These are phyloP conservation scores for Globisporangium nunn DNA, from an alignment of 352 stramenopile genomes.

Conservation along the genomic window DNA sequence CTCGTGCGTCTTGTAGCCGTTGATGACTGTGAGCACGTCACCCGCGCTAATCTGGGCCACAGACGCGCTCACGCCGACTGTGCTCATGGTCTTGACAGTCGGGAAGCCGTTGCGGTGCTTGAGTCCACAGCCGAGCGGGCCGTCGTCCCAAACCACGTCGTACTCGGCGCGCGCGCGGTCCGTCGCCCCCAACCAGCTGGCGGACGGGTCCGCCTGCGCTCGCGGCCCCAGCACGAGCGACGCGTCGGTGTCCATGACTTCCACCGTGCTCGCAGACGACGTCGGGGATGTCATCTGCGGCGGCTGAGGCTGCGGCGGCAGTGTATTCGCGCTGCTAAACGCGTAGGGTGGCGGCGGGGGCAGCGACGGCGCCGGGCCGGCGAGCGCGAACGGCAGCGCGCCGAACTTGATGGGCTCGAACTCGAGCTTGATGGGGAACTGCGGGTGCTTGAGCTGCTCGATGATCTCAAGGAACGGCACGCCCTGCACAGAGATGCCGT, in stretches of 20 bases:
- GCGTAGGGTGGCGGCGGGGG: conserved; percentile 5
- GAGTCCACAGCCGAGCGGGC: conserved; percentile 60
- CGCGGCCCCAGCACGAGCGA: conserved; percentile 9
- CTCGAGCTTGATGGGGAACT: conserved; percentile 60
- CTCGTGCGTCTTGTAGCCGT: conserved; percentile 58
- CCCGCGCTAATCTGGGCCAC: conserved; percentile 60
- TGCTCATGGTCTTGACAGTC: conserved; percentile 61
- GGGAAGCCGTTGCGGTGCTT: conserved; percentile 67
- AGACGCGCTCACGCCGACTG: conserved; percentile 43
- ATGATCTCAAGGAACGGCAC: conserved; percentile 62
- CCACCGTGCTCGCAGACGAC: conserved; percentile 27
- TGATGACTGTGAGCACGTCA: conserved; percentile 70
- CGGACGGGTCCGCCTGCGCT: conserved; percentile 12
- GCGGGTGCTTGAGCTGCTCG: conserved; percentile 45
- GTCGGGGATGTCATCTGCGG: conserved; percentile 8
- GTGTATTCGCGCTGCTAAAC: background rate
- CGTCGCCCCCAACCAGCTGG: conserved; percentile 14
- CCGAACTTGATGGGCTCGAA: conserved; percentile 55
- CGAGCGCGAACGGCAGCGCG: conserved; percentile 6
- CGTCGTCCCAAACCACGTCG: conserved; percentile 71
- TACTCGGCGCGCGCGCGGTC: conserved; percentile 40
- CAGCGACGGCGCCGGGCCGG: background rate
- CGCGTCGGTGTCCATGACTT: conserved; percentile 12
- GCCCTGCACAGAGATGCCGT: conserved; percentile 40
- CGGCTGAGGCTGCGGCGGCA: background rate